Conservation (phyloP, 306 rosid genomes). For the barrel medic (Medicago truncatula) region MtrunA17r5.0-ANR NC_053042.1:43370001-43370500, state of each 20-base stretch:
- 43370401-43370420: neutral
- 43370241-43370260: conserved; percentile 7
- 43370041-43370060: conserved; percentile 35
- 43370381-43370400: neutral
- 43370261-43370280: conserved; percentile 17
- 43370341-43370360: neutral
- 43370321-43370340: conserved; percentile 24
- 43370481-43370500: no score
- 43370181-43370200: conserved; percentile 31
- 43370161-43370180: conserved; percentile 94
- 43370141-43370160: conserved; percentile 88
- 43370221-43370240: neutral
- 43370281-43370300: conserved; percentile 12
- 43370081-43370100: conserved; percentile 99
- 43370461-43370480: no score
- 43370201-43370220: conserved; percentile 23
- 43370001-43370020: conserved; percentile 16
- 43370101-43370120: conserved; percentile 96
- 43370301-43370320: conserved; percentile 5
- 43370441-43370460: neutral
- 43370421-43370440: neutral
- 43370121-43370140: conserved; percentile 95
- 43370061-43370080: conserved; percentile 75
- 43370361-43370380: neutral
- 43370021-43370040: conserved; percentile 35